phyloP scores from a whole-genome alignment of 2,329 filamentous ascomycete species.

The Alternaria rosae region DNA sequence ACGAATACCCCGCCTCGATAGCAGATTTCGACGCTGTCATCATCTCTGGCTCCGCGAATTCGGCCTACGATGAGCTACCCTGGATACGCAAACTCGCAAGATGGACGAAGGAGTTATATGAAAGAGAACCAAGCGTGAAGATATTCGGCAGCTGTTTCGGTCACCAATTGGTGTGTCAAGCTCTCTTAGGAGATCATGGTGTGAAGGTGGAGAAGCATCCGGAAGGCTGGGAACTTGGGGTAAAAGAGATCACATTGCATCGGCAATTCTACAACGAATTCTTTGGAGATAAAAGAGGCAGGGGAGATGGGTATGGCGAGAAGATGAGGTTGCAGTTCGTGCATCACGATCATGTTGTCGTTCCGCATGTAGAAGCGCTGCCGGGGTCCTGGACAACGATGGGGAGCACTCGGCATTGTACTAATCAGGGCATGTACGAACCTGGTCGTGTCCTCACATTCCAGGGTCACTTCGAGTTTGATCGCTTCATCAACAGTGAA shows the following conservation, averaged over 20 bases:
- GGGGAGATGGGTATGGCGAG: background rate
- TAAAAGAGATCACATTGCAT: constrained; percentile 29
- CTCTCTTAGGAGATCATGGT: constrained; percentile 43
- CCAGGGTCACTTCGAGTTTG: constrained; percentile 57
- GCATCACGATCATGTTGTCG: constrained; percentile 45
- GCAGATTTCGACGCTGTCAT: constrained; percentile 48
- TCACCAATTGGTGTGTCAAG: constrained; percentile 53
- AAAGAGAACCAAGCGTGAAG: constrained; percentile 38
- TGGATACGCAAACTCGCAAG: constrained; percentile 35
- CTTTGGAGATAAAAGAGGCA: background rate
- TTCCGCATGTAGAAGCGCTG: constrained; percentile 22
- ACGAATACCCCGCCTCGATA: constrained; percentile 45
- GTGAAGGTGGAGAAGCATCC: constrained; percentile 37
- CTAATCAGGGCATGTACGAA: constrained; percentile 52
- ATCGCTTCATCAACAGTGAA: constrained; percentile 52
- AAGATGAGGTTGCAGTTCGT: constrained; percentile 50
- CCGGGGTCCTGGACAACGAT: constrained; percentile 30
- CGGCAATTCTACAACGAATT: constrained; percentile 14
- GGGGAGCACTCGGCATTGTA: constrained; percentile 44
- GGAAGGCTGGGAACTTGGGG: constrained; percentile 39
- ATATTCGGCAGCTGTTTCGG: constrained; percentile 57
- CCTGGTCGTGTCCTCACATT: constrained; percentile 51
- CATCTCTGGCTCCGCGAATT: constrained; percentile 50
- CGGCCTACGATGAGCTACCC: constrained; percentile 38
- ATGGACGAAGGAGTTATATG: constrained; percentile 47